phyloP scores from a whole-genome alignment of 2,329 filamentous ascomycete genomes.

The Aspergillus pseudonomiae region DNA sequence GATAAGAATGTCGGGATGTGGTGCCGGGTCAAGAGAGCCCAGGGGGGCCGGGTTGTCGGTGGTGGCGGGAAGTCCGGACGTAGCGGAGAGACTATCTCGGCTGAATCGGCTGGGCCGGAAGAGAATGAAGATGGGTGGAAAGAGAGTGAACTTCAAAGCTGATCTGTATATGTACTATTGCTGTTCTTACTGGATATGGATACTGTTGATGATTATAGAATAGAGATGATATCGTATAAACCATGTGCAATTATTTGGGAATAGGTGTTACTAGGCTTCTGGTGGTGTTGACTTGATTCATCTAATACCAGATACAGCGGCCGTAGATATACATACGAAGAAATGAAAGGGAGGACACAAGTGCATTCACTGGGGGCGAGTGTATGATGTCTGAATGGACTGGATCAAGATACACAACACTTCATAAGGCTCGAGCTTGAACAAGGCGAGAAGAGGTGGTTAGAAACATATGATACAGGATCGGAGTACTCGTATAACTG shows the following conservation, averaged over 20 bases:
- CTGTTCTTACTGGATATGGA: background rate
- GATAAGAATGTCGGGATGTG: constrained; percentile 87
- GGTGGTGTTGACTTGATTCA: background rate
- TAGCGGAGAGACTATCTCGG: constrained; percentile 49
- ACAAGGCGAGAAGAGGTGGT: background rate
- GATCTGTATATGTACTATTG: constrained; percentile 4
- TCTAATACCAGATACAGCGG: background rate
- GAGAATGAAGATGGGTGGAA: constrained; percentile 63
- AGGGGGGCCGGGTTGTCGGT: constrained; percentile 68
- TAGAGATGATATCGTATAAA: constrained; percentile 12
- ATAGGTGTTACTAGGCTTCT: background rate
- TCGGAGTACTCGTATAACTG: background rate
- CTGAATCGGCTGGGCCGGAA: constrained; percentile 49
- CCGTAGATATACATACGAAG: background rate
- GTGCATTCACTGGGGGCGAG: background rate
- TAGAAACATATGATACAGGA: background rate
- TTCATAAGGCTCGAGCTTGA: background rate
- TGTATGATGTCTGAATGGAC: background rate
- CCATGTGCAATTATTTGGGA: background rate
- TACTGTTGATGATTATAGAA: background rate
- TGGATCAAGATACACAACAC: background rate
- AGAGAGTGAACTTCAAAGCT: constrained; percentile 70
- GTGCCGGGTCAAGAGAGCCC: constrained; percentile 88
- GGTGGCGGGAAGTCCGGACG: constrained; percentile 36
- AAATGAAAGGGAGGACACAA: background rate